A percentile compares a stretch with the other conserved stretches of the same genome.
Evolutionary conservation across 257 asterid genomes (phyloP).

Genomic region (Nemophila menziesii): DNA sequence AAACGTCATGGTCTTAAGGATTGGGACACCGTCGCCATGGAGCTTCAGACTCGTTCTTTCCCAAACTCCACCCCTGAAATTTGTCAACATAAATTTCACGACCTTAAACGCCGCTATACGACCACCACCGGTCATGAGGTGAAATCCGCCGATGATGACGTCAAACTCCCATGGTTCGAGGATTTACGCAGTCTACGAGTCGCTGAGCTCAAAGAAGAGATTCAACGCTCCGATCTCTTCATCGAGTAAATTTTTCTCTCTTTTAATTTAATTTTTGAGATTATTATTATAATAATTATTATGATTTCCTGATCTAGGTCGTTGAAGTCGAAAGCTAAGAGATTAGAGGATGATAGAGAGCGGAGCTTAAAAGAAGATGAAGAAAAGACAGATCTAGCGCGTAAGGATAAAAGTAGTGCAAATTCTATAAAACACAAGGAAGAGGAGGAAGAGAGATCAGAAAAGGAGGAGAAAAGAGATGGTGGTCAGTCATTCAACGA

Average conservation of each 20-base stretch:
- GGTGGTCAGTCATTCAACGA: conserved; percentile 27
- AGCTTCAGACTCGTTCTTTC: conserved; percentile 20
- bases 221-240: conserved; percentile 29
- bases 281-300: conserved; percentile 19
- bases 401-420: conserved; percentile 2
- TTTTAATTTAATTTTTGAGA: neutral
- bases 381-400: conserved; percentile 29
- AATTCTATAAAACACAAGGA: neutral
- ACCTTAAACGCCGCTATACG: conserved; percentile 24
- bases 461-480: conserved; percentile 19
- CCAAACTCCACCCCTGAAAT: conserved; percentile 11
- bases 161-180: conserved; percentile 22
- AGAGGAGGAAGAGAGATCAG: conserved; percentile 17
- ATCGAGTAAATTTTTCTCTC: conserved; percentile 20
- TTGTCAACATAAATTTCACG: conserved; percentile 18
- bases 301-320: conserved; percentile 19
- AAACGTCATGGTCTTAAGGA: conserved; percentile 31
- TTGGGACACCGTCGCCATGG: conserved; percentile 35
- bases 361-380: conserved; percentile 10
- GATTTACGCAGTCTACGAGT: conserved; percentile 28
- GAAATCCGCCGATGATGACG: conserved; percentile 7
- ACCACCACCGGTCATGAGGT: conserved; percentile 5
- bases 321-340: conserved; percentile 29
- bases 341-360: conserved; percentile 33
- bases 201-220: conserved; percentile 28